Evolutionary conservation across 176 grass and related monocot species (phyloP).

Genomic region (Triticum timopheevii): DNA sequence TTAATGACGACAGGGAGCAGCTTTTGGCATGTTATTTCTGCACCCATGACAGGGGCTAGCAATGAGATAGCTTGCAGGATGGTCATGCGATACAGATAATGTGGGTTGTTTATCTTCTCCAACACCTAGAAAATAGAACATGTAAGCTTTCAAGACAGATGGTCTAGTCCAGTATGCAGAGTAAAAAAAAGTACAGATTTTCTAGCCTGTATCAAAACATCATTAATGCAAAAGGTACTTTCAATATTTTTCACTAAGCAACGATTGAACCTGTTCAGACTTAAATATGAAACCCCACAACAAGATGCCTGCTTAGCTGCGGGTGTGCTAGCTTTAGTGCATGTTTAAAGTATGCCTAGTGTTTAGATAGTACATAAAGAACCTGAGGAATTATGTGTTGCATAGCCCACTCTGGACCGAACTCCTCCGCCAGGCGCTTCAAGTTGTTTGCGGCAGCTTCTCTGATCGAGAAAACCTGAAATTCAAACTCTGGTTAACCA

Average conservation of each 20-base stretch:
- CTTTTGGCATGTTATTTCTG: constrained; percentile 84
- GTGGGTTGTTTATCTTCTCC: constrained; percentile 91
- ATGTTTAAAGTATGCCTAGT: background rate
- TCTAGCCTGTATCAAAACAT: background rate
- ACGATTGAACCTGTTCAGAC: background rate
- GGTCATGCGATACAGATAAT: constrained; percentile 95
- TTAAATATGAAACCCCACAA: background rate
- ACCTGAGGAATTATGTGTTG: constrained; percentile 96
- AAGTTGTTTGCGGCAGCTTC: constrained; percentile 94
- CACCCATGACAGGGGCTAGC: constrained; percentile 84
- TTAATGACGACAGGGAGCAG: constrained; percentile 71
- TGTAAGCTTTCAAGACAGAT: background rate
- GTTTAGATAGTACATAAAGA: background rate
- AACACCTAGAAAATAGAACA: constrained; percentile 58
- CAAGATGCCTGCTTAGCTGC: background rate
- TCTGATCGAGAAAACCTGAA: constrained; percentile 93
- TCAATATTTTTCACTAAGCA: background rate
- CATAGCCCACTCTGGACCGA: constrained; percentile 95
- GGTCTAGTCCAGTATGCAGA: background rate
- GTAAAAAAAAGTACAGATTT: background rate
- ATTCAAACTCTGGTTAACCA: background rate
- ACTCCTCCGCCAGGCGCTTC: constrained; percentile 92
- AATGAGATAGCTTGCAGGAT: constrained; percentile 77
- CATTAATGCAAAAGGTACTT: background rate
- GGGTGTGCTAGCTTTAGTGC: background rate